Base-by-base conservation (phyloP, 1,284 basidiomycete genomes). In the Meira miltonrushii region DNA sequence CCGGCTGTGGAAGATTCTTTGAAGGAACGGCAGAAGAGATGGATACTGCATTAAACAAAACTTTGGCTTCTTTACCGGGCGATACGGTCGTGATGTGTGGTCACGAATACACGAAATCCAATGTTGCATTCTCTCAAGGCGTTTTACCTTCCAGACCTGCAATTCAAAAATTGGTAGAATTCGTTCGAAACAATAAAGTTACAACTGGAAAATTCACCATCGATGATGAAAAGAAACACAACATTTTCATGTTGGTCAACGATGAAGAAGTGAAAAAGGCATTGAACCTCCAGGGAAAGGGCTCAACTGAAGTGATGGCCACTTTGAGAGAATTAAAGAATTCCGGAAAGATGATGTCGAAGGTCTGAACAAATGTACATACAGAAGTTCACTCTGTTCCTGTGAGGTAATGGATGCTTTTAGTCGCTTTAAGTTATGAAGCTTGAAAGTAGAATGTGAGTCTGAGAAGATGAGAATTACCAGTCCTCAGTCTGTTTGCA, bases 1-100 rank as follows among this genome's bases (percentile, higher is more conserved):
- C 67, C 3, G 93, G 93, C 7, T 94, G 90, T 75, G 94, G 94
- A n/a, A 85, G 92, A 7, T 97, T 97, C 84, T 97, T 97, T 74
- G 93, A 97, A 79, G 93, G 50, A 7, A 48, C 84, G 4, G 86
- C 86, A 2, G 80, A 83, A 10, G 87, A 97, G 79, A 98, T 98
- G 94, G 83, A 89, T 82, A 88, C 72, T 79, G 82, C 6, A 85
- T 91, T 95, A 44, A 84, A 85, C 39, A 87, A 90, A 73, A 83
- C 61, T 85, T 83, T 80, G 37, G 65, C 71, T 12, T 83, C 83
- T 0, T 83, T 98, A 10, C 92, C 93, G 0, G 82, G 87, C 63
- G 82, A 87, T 59, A 96, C 94, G 0, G 75, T 89, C 51, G 87
- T 92, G 8, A 92, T 88, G 81, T 88, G 88, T 71, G 94, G 94